Evolutionary conservation across 805 yeast genomes (phyloP), one percentile per base, ranked within the genome.

Genomic region (Candida arabinofermentans): DNA sequence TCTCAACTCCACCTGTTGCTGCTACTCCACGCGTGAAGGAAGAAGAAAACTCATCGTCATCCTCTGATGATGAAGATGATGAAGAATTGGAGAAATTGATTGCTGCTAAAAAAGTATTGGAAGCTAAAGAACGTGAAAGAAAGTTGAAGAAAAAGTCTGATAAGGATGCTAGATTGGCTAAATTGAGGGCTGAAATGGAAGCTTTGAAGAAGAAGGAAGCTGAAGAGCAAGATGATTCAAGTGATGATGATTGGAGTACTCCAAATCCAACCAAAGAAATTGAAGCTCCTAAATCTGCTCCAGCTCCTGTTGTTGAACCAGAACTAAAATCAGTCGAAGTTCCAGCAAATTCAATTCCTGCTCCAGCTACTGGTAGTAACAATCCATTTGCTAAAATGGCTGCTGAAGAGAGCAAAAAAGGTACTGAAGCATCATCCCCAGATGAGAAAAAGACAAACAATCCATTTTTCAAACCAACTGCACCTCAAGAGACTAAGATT

Each of bases 381-480:
- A 77, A 77, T 46, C 81, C 81, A 13, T 77, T 77, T 52, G 71
- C 77, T 5, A 72, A 67, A 42, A 45, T 55, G 56, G 54, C 37
- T 24, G 36, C 41, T 2, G 39, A 46, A 5, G 48, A 46, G 17
- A 14, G 21, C 4, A 21, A 53, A 36, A 43, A 45, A 32, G 42
- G 49, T 45, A 16, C 37, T 10, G 33, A 14, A 12, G 19, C 24
- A 8, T 19, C 39, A 10, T 2, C 41, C 6, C 13, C 41, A 2
- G 19, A 37, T 24, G 17, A 31, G 26, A 27, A 46, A 9, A 41
- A 39, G 14, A 59, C 62, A 36, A 70, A 72, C 38, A 75, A 74
- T 46, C 86, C 87, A 39, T 82, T 82, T 55, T 82, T 82, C 59
- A 79, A 77, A 53, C 75, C 78, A 13, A 48, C 54, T 18, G 46